These are phyloP conservation scores for Solidago caesia DNA, from an alignment of 129 eudicot species.

Conservation along the genomic window DNA sequence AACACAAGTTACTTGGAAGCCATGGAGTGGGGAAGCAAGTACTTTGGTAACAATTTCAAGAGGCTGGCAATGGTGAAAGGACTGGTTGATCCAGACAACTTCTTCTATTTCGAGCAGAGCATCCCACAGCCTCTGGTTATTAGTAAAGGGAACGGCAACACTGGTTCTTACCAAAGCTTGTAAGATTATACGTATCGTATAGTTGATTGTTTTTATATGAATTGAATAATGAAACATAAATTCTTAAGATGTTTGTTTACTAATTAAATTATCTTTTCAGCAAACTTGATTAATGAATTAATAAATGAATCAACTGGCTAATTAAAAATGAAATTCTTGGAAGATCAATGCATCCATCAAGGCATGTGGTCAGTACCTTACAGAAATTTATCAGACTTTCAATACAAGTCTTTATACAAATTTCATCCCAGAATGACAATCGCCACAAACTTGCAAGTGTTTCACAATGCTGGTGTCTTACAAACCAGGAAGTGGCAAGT, in stretches of 20 bases:
- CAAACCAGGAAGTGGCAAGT: conserved; percentile 70
- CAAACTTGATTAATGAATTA: too few species aligned
- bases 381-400: background rate
- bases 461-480: conserved; percentile 71
- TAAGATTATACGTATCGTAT: background rate
- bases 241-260: too few species aligned
- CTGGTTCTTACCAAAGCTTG: background rate
- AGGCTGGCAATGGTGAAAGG: conserved; percentile 27
- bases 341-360: background rate
- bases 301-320: too few species aligned
- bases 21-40: conserved; percentile 17
- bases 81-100: conserved; percentile 13
- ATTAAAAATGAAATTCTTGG: background rate
- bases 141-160: background rate
- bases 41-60: conserved; percentile 9
- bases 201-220: too few species aligned
- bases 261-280: too few species aligned
- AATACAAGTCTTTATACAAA: conserved; percentile 57
- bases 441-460: conserved; percentile 67
- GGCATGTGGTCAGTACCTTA: too few species aligned
- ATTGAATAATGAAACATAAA: too few species aligned
- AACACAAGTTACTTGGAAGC: conserved; percentile 14
- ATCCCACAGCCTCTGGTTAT: conserved; percentile 20
- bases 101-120: conserved; percentile 27
- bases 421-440: conserved; percentile 72